phyloP scores from a whole-genome alignment of 2,329 filamentous ascomycete genomes.

The Calonectria henricotiae region DNA sequence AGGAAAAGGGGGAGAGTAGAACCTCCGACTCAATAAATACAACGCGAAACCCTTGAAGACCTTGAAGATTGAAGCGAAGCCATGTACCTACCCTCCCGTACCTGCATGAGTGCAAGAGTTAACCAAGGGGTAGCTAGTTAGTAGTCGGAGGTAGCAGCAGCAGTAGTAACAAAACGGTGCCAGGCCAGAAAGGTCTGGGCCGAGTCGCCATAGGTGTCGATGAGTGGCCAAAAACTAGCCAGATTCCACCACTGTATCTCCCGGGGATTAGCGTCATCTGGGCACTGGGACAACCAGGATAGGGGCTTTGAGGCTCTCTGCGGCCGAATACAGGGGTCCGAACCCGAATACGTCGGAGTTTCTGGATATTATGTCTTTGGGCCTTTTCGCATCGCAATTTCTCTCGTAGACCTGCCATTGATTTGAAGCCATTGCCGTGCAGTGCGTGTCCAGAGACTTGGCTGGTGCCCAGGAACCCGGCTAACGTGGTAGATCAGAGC shows the following conservation, averaged over 20 bases:
- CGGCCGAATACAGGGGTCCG: constrained; percentile 12
- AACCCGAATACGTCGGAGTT: constrained; percentile 29
- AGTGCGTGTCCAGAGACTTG: background rate
- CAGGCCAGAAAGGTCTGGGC: background rate
- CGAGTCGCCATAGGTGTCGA: background rate
- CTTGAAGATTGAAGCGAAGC: background rate
- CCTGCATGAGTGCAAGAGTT: background rate
- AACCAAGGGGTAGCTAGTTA: no score
- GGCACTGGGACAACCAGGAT: constrained; percentile 29
- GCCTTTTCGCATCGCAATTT: constrained; percentile 8
- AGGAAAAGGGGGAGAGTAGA: background rate
- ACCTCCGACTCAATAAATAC: constrained; percentile 1
- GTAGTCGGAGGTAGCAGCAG: no score
- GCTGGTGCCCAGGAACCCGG: background rate
- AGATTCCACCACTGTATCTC: constrained; percentile 27
- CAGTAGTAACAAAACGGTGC: background rate
- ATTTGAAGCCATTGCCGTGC: background rate
- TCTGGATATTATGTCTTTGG: constrained; percentile 3
- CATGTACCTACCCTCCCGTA: background rate
- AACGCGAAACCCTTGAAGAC: background rate
- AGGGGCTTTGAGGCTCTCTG: constrained; percentile 32
- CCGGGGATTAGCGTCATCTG: constrained; percentile 32
- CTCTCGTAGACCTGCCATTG: constrained; percentile 1
- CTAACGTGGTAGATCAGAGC: constrained; percentile 10
- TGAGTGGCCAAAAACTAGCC: constrained; percentile 25